Conservation (phyloP, 192 early-diverging fungal genomes). For the Coemansia sp. region DNA sequence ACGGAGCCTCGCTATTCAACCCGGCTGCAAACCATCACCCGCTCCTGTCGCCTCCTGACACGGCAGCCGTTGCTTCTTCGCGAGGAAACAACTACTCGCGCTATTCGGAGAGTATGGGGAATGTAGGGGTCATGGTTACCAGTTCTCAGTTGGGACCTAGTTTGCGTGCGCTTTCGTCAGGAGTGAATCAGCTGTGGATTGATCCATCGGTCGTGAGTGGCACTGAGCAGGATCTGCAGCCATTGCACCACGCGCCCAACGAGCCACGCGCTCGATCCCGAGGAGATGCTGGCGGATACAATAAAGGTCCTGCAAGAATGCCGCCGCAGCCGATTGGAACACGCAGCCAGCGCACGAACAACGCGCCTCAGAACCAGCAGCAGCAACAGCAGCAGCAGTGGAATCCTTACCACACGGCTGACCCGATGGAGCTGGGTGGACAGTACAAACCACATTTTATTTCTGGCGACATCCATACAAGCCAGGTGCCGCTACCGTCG, state of each 20-base stretch:
- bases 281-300: constrained; percentile 9
- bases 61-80: not conserved
- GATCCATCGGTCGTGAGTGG: constrained; percentile 6
- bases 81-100: constrained; percentile 3
- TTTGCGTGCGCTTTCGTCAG: constrained; percentile 25
- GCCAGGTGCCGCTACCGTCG: not conserved
- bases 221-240: not conserved
- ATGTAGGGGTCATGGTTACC: constrained; percentile 1
- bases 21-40: constrained; percentile 4
- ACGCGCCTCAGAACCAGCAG: constrained; percentile 1
- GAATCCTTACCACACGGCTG: not conserved
- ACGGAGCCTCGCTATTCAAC: constrained; percentile 33
- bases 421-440: not conserved
- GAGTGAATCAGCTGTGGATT: constrained; percentile 33
- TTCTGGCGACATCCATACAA: constrained; percentile 3
- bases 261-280: constrained; percentile 19
- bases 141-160: constrained; percentile 3
- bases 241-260: not conserved
- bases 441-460: not conserved
- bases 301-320: constrained; percentile 6
- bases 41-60: constrained; percentile 10
- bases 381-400: constrained; percentile 11
- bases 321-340: constrained; percentile 43
- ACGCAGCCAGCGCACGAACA: constrained; percentile 5
- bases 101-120: constrained; percentile 10